Evolutionary conservation across 2,329 filamentous ascomycete species (phyloP).

Genomic region (Nannizziopsis arthrosporioides): DNA sequence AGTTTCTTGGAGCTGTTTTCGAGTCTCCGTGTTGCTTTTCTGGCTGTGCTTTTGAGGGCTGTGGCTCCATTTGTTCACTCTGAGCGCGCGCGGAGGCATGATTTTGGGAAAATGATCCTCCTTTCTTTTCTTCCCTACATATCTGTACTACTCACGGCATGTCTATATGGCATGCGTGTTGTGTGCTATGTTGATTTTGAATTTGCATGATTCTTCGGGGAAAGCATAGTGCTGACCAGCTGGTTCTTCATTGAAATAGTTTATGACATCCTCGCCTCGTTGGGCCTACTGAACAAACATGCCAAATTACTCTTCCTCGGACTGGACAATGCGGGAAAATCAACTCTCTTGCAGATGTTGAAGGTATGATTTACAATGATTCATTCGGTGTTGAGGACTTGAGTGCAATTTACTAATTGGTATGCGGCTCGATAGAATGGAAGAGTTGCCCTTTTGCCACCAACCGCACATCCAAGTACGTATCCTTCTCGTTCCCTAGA

Average conservation of each 20-base stretch:
- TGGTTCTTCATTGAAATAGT: constrained; percentile 41
- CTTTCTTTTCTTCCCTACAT: too few relatives aligned
- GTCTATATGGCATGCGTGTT: too few relatives aligned
- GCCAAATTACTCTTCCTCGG: constrained; percentile 89
- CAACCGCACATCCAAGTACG: constrained; percentile 82
- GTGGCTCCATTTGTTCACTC: background rate
- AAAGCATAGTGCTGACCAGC: background rate
- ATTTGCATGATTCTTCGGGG: background rate
- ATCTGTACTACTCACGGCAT: too few relatives aligned
- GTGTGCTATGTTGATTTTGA: too few relatives aligned
- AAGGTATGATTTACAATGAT: constrained; percentile 51
- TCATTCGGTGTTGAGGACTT: background rate
- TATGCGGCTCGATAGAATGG: constrained; percentile 54
- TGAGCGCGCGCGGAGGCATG: background rate
- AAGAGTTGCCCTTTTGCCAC: constrained; percentile 79
- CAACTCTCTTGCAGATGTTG: constrained; percentile 85
- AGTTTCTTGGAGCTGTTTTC: constrained; percentile 19
- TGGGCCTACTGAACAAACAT: constrained; percentile 89
- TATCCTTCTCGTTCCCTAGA: constrained; percentile 16
- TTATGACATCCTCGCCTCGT: constrained; percentile 77
- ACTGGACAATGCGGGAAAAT: constrained; percentile 90
- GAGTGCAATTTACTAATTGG: constrained; percentile 2
- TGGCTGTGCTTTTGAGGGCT: background rate
- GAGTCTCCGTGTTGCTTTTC: constrained; percentile 8
- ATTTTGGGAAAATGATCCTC: too few relatives aligned